Evolutionary conservation across 257 asterid species (phyloP), one percentile per base, ranked within the genome.

Genomic region (Penstemon barbatus): DNA sequence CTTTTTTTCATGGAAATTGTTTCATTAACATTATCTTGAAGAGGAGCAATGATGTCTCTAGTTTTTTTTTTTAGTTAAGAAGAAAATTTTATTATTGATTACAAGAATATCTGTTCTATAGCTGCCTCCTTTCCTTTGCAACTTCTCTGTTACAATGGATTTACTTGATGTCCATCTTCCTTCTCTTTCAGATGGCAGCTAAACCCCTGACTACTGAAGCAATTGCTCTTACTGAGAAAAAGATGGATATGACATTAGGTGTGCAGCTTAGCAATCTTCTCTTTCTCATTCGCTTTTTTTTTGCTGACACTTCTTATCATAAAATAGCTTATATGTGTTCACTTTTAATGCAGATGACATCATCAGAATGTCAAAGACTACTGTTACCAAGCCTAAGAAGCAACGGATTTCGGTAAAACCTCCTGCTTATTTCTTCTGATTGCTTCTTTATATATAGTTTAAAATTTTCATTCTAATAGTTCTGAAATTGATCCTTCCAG

Each of bases 181-280:
- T 63, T 74, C 36, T 71, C 53, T 71, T 69, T 57, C 89, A 90
- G 96, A 92, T 92, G 97, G 95, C 86, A 49, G 62, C 87, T 65
- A 83, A 84, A 75, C 82, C 87, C 45, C 65, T 87, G 59, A 85
- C 89, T 3, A 77, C 18, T 42, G 95, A 90, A 83, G 85, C 91
- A 44, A 80, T 92, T 82, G 97, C 96, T 48, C 84, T 86, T 63
- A 86, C 98, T 7, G 98, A 92, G 91, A 92, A 92, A 86, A 92
- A 92, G 85, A 92, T 90, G 92, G 90, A 84, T 62, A 90, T 92
- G 98, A 72, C 90, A 39, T 78, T 92, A 80, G 98, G 98, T 92
- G 53, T 15, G 83, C 54, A 5, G 45, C 51, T 75, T 55, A 39
- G 25, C 37, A 65, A 6, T 55, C 2, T 2, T 12, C 11, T 63